A percentile compares a stretch with the other conserved stretches of the same genome.
These are phyloP conservation scores for Nitzschia sp. DNA, from an alignment of 108 stramenopile species.

Conservation along the genomic window DNA sequence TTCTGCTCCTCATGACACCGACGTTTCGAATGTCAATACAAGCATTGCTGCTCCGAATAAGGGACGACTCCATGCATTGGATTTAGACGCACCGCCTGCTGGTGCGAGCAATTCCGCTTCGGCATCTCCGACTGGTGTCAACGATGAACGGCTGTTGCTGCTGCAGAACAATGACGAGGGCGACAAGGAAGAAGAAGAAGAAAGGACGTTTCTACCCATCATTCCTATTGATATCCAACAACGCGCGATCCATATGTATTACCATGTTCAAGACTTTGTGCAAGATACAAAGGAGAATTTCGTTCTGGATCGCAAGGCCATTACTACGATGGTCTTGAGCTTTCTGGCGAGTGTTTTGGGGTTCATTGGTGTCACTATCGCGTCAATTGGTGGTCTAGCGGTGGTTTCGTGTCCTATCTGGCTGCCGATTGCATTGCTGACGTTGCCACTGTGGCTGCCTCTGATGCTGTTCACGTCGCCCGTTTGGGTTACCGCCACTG, in stretches of 20 bases:
- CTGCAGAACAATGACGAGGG: background rate
- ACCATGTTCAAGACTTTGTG: background rate
- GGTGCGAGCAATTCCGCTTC: background rate
- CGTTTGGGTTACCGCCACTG: slow-evolving; percentile 11
- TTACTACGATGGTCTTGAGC: slow-evolving; percentile 2
- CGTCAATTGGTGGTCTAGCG: background rate
- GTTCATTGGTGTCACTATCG: background rate
- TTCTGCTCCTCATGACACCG: too few relatives aligned
- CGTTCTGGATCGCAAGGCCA: slow-evolving; percentile 13
- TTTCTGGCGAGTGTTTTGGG: slow-evolving; percentile 7
- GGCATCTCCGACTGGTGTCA: background rate
- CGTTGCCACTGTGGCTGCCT: slow-evolving; percentile 7
- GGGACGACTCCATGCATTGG: too few relatives aligned
- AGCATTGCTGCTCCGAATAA: too few relatives aligned
- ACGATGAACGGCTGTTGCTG: slow-evolving; percentile 4
- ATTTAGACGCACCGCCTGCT: too few relatives aligned
- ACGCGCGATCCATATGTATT: background rate
- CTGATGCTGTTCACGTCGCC: slow-evolving; percentile 7
- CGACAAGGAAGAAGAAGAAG: background rate
- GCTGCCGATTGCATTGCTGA: slow-evolving; percentile 5
- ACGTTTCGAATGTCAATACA: too few relatives aligned
- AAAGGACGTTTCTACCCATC: background rate
- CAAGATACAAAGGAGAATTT: slow-evolving; percentile 5
- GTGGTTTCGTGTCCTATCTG: slow-evolving; percentile 9
- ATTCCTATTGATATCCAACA: background rate